These are phyloP conservation scores for Candida sonorensis DNA, from an alignment of 805 yeast species.

Conservation along the genomic window DNA sequence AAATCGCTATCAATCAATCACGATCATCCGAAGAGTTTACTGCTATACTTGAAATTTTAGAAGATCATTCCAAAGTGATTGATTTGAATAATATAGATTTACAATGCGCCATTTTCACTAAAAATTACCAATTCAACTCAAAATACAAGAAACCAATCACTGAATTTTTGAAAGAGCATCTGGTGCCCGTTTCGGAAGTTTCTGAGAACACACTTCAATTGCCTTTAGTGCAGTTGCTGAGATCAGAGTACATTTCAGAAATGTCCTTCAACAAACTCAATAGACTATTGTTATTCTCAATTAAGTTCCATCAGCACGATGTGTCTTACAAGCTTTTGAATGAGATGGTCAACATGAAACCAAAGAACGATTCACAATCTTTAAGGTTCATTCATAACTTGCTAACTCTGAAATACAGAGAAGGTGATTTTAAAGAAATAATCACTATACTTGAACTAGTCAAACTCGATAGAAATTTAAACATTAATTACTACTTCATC, in stretches of 20 bases:
- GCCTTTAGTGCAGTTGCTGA: no score
- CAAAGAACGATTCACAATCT: conserved; percentile 8
- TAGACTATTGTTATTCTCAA: neutral
- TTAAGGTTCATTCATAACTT: conserved; percentile 9
- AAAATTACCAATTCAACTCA: conserved; percentile 11
- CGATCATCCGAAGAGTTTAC: conserved; percentile 10
- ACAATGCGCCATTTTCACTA: conserved; percentile 16
- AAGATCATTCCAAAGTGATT: conserved; percentile 8
- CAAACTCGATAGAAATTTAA: conserved; percentile 5
- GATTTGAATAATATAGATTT: conserved; percentile 8
- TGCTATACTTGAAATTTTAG: conserved; percentile 9
- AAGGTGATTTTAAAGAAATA: conserved; percentile 8
- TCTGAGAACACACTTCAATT: no score
- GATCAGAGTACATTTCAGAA: no score
- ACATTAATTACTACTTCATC: neutral
- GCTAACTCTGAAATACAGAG: conserved; percentile 8
- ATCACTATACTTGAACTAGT: conserved; percentile 10
- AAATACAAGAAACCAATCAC: conserved; percentile 3
- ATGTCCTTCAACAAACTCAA: neutral
- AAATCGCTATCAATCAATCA: conserved; percentile 7
- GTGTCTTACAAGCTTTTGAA: conserved; percentile 7
- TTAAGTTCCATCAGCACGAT: conserved; percentile 1
- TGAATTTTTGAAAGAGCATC: conserved; percentile 1
- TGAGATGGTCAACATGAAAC: conserved; percentile 5
- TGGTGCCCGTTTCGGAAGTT: neutral